Base-by-base conservation (phyloP, 2,329 filamentous ascomycete species). In the Pyricularia sp. region DNA sequence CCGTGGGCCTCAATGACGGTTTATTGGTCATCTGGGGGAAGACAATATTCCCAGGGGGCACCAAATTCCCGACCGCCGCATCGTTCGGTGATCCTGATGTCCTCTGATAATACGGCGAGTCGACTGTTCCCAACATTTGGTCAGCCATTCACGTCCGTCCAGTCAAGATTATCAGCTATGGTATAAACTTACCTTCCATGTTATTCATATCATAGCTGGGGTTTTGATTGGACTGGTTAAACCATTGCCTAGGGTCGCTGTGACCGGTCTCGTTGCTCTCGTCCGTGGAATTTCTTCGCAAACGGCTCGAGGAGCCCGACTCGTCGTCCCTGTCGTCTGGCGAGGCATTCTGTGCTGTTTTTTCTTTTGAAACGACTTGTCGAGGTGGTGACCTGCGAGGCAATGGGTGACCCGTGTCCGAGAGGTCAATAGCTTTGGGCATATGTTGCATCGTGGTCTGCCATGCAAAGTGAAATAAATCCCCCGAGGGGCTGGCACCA, bases 81-180 rank as follows among this genome's bases (percentile, higher is more conserved):
- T 84, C 84, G 30, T 81, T 83, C 1, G 84, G 86, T 0, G 82
- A 85, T 26, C 84, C 83, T 0, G 81, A 82, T 68, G 83, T 81
- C 70, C 82, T 84, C 70, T 86, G 85, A 65, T 81, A 87, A 68
- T 86, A 87, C 0, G 85, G 85, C 3, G 85, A 83, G 63, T 86
- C 84, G 20, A 85, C 79, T 83, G 12, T 28, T 26, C 2, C 4
- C n/a, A 69, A 23, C 59, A 64, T 12, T 17, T 30, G 31, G 61
- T 68, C 7, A 70, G 65, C n/a, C 59, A 30, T 30, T 63, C 59
- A 4, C 3, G 25, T 20, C 17, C 25, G n/a, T 12, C 23, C 11
- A n/a, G 7, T 25, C 36, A 50, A 59, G 33, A 42, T 17, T 61
- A 59, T 28, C 4, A n/a, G 12, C 14, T 61, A 9, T 59, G 67